These are phyloP conservation scores for Aspergillus fumigatus DNA, from an alignment of 2,329 filamentous ascomycete species.

Conservation along the genomic window DNA sequence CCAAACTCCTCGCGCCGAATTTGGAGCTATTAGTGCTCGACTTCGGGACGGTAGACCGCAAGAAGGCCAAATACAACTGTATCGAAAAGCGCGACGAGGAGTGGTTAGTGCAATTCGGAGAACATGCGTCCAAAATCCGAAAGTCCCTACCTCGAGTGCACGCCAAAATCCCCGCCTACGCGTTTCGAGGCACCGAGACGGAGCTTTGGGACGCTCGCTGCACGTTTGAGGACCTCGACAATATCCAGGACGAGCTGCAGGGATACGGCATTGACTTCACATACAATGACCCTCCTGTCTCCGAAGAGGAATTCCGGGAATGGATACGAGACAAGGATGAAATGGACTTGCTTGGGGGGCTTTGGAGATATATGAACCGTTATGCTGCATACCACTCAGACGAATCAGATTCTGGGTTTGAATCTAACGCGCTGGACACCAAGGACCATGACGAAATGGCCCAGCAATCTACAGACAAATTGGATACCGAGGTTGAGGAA, in stretches of 20 bases:
- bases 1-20: neutral
- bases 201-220: neutral
- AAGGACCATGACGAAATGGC: no score
- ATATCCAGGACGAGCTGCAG: neutral
- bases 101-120: neutral
- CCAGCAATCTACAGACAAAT: neutral
- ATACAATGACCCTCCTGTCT: neutral
- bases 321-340: neutral
- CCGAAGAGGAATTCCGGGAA: neutral
- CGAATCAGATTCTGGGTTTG: neutral
- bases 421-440: neutral
- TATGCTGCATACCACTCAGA: neutral
- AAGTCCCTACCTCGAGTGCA: neutral
- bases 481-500: neutral
- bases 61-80: neutral
- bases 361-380: neutral
- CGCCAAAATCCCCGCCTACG: neutral
- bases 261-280: neutral
- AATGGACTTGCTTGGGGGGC: neutral
- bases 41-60: neutral
- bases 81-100: neutral
- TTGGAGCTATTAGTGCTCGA: neutral
- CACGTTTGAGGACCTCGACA: neutral
- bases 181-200: neutral
- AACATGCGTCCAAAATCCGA: neutral